These are phyloP conservation scores for Pyrenochaeta sp. DNA, from an alignment of 2,329 filamentous ascomycete genomes.

Conservation along the genomic window DNA sequence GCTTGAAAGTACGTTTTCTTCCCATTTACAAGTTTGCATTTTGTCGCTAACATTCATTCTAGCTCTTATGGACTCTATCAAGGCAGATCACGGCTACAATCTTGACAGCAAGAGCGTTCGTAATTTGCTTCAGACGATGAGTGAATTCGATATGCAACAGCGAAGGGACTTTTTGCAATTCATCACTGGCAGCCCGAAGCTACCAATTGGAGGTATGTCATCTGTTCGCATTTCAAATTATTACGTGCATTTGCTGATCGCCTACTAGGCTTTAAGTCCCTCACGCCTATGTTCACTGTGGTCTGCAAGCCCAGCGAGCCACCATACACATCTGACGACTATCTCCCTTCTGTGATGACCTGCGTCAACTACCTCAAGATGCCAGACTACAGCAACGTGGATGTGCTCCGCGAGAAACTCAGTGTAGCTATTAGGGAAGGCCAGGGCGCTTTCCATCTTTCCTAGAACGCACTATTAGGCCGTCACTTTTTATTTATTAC, in stretches of 20 bases:
- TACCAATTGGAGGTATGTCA: constrained; percentile 90
- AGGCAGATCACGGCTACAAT: constrained; percentile 97
- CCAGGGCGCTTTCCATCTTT: constrained; percentile 96
- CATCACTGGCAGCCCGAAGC: constrained; percentile 95
- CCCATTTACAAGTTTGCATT: background rate
- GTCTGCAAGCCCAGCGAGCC: constrained; percentile 98
- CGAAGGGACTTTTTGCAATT: constrained; percentile 97
- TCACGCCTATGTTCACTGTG: constrained; percentile 98
- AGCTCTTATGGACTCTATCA: constrained; percentile 98
- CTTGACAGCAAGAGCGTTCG: constrained; percentile 97
- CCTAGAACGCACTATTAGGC: constrained; percentile 58
- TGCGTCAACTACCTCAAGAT: constrained; percentile 99
- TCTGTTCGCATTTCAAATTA: background rate
- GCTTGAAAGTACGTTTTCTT: constrained; percentile 79
- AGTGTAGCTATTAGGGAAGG: constrained; percentile 91
- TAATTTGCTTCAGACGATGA: constrained; percentile 94
- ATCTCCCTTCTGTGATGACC: constrained; percentile 99
- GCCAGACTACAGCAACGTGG: constrained; percentile 86
- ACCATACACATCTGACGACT: constrained; percentile 93
- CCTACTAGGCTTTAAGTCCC: constrained; percentile 84
- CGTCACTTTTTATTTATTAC: background rate
- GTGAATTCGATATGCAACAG: constrained; percentile 76
- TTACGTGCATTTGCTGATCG: constrained; percentile 5
- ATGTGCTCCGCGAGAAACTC: constrained; percentile 79
- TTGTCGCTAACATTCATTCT: constrained; percentile 38